phyloP scores from a whole-genome alignment of 176 grass and related monocot genomes.

The Coix lacrymajobi region DNA sequence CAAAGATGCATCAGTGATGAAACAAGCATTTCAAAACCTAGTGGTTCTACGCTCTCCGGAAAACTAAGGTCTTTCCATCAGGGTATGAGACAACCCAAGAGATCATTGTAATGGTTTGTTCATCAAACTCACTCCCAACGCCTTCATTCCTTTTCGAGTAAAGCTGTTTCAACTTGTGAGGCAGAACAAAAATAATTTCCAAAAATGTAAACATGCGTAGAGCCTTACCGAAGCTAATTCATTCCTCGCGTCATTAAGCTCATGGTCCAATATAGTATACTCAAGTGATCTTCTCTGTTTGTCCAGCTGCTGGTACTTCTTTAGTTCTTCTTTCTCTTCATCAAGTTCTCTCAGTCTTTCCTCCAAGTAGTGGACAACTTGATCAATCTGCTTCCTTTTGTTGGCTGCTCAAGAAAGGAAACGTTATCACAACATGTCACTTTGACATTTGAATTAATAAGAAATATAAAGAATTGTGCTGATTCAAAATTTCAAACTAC shows the following conservation, averaged over 20 bases:
- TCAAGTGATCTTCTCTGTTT: constrained; percentile 91
- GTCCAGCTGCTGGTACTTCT: constrained; percentile 95
- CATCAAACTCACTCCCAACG: not conserved
- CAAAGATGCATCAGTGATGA: not conserved
- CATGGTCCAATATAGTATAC: constrained; percentile 94
- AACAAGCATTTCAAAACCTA: constrained; percentile 7
- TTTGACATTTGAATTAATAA: not conserved
- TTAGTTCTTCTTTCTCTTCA: constrained; percentile 99
- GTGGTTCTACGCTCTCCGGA: not conserved
- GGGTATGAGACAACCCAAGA: not conserved
- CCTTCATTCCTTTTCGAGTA: not conserved
- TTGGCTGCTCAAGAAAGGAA: constrained; percentile 52
- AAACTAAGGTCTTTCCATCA: constrained; percentile 6
- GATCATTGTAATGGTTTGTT: not conserved
- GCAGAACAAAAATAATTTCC: not conserved
- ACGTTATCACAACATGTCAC: not conserved
- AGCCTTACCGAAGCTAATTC: constrained; percentile 62
- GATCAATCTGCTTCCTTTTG: constrained; percentile 99
- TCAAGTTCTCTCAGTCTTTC: constrained; percentile 86
- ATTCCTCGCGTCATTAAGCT: constrained; percentile 85
- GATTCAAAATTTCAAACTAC: constrained; percentile 41
- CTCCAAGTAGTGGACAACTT: constrained; percentile 91
- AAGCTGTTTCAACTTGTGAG: constrained; percentile 5
- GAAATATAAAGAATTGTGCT: not conserved
- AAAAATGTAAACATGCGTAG: not conserved